phyloP scores from a whole-genome alignment of 306 rosid genomes.

The Corylus heterophylla region DNA sequence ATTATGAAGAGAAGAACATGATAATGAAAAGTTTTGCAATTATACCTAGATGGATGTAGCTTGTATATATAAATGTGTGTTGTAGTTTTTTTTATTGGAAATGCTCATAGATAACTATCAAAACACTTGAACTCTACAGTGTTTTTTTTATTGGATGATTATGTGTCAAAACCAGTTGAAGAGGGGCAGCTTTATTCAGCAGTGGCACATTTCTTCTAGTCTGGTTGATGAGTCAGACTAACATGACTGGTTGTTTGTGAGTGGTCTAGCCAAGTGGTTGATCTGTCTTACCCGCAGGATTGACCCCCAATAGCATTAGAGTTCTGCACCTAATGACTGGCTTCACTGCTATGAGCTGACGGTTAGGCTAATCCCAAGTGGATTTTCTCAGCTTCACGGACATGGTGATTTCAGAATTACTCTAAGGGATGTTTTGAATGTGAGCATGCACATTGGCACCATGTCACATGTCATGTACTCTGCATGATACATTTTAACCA shows the following conservation, averaged over 20 bases:
- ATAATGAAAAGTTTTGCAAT: too few relatives aligned
- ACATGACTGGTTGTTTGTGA: conserved; percentile 4
- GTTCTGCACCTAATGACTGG: conserved; percentile 3
- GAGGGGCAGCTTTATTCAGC: conserved; percentile 76
- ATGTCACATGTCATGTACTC: conserved; percentile 7
- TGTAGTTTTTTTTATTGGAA: too few relatives aligned
- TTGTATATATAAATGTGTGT: too few relatives aligned
- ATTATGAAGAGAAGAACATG: too few relatives aligned
- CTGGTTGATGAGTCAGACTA: conserved; percentile 35
- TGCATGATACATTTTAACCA: conserved; percentile 23
- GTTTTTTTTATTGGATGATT: conserved; percentile 54
- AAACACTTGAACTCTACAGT: too few relatives aligned
- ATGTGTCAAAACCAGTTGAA: conserved; percentile 86
- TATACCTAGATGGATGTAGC: too few relatives aligned
- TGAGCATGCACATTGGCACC: conserved; percentile 19
- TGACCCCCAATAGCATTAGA: conserved; percentile 10
- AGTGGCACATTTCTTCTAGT: conserved; percentile 53
- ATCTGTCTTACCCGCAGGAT: conserved; percentile 16
- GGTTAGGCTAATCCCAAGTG: conserved; percentile 23
- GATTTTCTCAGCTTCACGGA: neutral
- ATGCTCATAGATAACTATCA: too few relatives aligned
- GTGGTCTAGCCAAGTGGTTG: neutral
- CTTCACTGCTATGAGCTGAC: conserved; percentile 25
- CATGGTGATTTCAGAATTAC: conserved; percentile 24
- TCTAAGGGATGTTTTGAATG: conserved; percentile 15